Conservation (phyloP, 2,329 filamentous ascomycete species). For the Dactylonectria macrodidyma region DNA sequence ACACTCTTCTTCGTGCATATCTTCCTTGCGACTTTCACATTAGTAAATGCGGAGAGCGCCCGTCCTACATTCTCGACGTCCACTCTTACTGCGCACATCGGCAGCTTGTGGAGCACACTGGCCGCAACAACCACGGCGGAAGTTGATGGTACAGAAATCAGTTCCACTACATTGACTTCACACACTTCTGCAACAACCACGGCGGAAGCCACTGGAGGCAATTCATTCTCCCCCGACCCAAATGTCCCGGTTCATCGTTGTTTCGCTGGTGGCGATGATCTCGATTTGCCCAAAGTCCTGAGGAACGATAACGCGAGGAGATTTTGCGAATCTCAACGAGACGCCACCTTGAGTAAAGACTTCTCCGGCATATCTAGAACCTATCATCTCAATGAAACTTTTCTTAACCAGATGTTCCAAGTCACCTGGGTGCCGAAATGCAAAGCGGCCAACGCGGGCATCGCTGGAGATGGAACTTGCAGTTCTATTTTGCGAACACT, state of each 20-base stretch:
- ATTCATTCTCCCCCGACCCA: background rate
- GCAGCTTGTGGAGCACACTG: background rate
- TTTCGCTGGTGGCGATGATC: background rate
- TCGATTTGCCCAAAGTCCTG: background rate
- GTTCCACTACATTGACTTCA: background rate
- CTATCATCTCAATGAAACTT: background rate
- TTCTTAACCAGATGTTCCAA: background rate
- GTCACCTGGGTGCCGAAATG: background rate
- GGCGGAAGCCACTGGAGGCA: no score
- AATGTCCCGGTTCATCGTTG: background rate
- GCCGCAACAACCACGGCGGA: background rate
- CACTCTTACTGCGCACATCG: background rate
- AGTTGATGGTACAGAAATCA: background rate
- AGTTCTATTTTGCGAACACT: background rate
- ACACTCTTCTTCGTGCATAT: background rate
- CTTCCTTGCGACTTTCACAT: background rate
- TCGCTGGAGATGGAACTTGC: background rate
- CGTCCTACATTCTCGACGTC: background rate
- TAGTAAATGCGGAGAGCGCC: background rate
- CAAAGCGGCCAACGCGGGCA: background rate
- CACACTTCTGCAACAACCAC: background rate
- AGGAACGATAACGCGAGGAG: background rate
- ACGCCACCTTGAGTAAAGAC: background rate
- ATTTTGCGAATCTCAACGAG: background rate
- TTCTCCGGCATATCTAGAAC: background rate